A percentile compares a stretch with the other conserved stretches of the same genome.
Conservation (phyloP, 2,329 filamentous ascomycete genomes). For the Thielaviopsis euricoi region DNA sequence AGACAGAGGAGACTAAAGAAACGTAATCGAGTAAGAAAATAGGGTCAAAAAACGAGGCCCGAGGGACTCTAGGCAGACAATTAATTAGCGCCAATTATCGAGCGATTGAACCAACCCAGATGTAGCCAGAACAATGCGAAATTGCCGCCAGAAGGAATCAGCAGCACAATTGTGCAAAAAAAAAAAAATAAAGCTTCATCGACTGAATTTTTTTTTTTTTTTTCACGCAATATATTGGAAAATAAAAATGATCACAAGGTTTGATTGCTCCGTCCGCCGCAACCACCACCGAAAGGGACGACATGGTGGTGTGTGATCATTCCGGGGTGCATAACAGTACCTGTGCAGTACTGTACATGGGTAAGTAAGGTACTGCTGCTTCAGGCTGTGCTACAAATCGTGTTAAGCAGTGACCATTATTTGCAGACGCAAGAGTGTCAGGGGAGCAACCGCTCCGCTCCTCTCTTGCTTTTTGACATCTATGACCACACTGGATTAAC, state of each 20-base stretch:
- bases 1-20: not conserved
- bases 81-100: not conserved
- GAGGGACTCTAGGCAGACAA: not conserved
- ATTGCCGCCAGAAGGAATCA: not conserved
- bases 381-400: no score
- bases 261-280: not conserved
- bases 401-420: no score
- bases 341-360: not conserved
- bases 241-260: not conserved
- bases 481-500: no score
- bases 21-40: no score
- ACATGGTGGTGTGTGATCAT: not conserved
- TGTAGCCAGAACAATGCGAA: not conserved
- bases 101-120: not conserved
- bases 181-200: not conserved
- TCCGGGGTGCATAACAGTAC: not conserved
- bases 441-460: no score
- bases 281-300: not conserved
- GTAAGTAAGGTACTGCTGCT: no score
- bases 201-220: not conserved
- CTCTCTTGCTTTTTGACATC: no score
- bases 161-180: not conserved
- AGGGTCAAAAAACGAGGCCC: not conserved
- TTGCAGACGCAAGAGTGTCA: no score
- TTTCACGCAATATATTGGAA: no score